phyloP scores from a whole-genome alignment of 2,329 filamentous ascomycete genomes.

The Pyrenophora seminiperda region DNA sequence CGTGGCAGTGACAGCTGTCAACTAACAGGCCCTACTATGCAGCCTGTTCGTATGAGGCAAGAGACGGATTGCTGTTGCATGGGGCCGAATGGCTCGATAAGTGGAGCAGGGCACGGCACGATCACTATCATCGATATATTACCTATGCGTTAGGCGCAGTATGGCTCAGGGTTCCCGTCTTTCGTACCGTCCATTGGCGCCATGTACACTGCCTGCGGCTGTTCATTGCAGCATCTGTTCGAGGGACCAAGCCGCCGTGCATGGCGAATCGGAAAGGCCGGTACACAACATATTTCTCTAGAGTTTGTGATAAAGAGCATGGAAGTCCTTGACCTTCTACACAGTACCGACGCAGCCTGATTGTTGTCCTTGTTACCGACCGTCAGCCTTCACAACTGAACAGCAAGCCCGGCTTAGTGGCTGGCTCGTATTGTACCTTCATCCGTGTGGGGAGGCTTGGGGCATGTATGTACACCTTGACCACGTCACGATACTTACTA shows the following conservation, averaged over 20 bases:
- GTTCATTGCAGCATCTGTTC: not conserved
- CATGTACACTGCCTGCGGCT: not conserved
- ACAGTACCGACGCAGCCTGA: not conserved
- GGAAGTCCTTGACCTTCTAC: not conserved
- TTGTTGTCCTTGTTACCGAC: too few species aligned
- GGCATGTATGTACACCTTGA: not conserved
- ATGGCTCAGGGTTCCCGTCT: not conserved
- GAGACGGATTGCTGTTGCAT: constrained; percentile 13
- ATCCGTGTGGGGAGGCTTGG: not conserved
- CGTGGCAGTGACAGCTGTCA: constrained; percentile 16
- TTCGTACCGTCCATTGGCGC: not conserved
- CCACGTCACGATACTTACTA: not conserved
- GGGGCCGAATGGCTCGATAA: constrained; percentile 8
- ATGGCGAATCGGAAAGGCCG: constrained; percentile 10
- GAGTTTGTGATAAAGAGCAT: not conserved
- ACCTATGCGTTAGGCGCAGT: constrained; percentile 1
- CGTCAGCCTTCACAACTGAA: too few species aligned
- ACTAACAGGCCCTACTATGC: constrained; percentile 7
- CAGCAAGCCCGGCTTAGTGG: not conserved
- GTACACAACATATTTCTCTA: not conserved
- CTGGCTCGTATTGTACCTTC: not conserved
- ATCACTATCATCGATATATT: constrained; percentile 9
- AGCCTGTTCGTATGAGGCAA: constrained; percentile 11
- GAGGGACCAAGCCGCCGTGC: not conserved
- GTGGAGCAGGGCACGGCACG: constrained; percentile 2